Base-by-base conservation (phyloP, 169 alveolate species). In the Eimeria maxima region DNA sequence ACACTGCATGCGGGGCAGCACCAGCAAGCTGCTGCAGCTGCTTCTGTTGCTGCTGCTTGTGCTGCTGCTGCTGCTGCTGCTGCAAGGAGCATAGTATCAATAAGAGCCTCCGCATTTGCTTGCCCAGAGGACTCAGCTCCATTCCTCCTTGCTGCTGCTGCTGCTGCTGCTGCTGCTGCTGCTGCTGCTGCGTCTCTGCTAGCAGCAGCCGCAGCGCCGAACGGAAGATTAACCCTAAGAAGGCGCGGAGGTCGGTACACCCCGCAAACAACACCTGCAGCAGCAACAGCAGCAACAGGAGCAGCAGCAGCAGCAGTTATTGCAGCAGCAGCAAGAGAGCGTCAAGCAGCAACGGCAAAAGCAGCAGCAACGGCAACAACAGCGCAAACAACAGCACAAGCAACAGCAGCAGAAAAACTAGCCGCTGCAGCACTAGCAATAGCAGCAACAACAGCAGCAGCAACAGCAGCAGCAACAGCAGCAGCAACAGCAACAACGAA, bases 101-200 rank as follows among this genome's bases (percentile, higher is more conserved):
- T 63, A 81, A 63, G 45, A 81, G 90, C 71, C 71, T 57, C 71
- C 50, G 71, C 73, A 81, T 14, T 14, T 50, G 73, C 50, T 5
- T 47, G 90, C 90, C 90, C 20, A 81, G 33, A 24, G 90, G 71
- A 63, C 90, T 81, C 69, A 45, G 11, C 71, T 5, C 90, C n/a
- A 7, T 42, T 20, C 13, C 29, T 8, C 33, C 29, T 42, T 76
- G 63, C 87, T 74, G 86, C 63, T 33, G 87, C 38, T 76, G 63
- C 71, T 80, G 90, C 90, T 81, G 90, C 90, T 81, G 90, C 90
- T 47, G 90, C 71, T 80, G 90, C 90, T 81, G 90, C 90, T 81
- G 90, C 90, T 47, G 90, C 90, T 81, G 90, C 47, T 45, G 90
- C 44, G 90, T 13, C 71, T 81, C 90, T 24, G 45, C 45, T 14